phyloP scores from a whole-genome alignment of 805 yeast species.

The Maudiozyma serrabonitensis region DNA sequence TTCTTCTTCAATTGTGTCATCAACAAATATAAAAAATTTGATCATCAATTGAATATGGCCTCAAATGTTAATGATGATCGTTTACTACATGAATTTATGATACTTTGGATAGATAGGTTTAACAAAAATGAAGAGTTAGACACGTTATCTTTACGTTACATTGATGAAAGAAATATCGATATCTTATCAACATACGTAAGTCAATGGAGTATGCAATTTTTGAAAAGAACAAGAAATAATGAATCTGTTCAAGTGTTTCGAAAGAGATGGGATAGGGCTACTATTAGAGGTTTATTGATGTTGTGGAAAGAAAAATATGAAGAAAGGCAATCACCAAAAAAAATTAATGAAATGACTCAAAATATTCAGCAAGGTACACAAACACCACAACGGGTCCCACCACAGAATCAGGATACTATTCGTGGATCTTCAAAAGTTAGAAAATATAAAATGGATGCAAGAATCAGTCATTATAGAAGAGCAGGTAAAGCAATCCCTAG shows the following conservation, averaged over 20 bases:
- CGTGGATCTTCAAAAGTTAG: conserved; percentile 33
- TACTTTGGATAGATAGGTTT: conserved; percentile 14
- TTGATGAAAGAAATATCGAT: conserved; percentile 18
- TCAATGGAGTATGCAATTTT: conserved; percentile 27
- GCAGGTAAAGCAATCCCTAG: conserved; percentile 32
- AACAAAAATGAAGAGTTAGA: conserved; percentile 11
- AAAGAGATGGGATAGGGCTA: conserved; percentile 34
- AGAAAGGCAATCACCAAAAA: conserved; percentile 1
- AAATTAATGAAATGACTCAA: conserved; percentile 1
- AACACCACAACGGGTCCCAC: conserved; percentile 16
- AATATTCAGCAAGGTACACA: conserved; percentile 4
- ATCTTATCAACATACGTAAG: conserved; percentile 22
- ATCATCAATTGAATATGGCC: neutral
- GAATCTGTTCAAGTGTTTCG: conserved; percentile 27
- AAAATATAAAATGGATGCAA: conserved; percentile 29
- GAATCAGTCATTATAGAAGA: conserved; percentile 29
- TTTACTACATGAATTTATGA: conserved; percentile 17
- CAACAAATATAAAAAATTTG: neutral
- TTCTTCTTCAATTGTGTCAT: neutral
- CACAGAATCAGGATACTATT: conserved; percentile 13
- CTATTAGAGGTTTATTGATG: conserved; percentile 27
- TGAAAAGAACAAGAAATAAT: conserved; percentile 29
- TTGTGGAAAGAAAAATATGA: conserved; percentile 27
- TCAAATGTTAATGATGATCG: conserved; percentile 16
- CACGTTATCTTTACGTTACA: conserved; percentile 8